Conservation (phyloP, 208 protist genomes). For the Leishmania guyanensis region DNA sequence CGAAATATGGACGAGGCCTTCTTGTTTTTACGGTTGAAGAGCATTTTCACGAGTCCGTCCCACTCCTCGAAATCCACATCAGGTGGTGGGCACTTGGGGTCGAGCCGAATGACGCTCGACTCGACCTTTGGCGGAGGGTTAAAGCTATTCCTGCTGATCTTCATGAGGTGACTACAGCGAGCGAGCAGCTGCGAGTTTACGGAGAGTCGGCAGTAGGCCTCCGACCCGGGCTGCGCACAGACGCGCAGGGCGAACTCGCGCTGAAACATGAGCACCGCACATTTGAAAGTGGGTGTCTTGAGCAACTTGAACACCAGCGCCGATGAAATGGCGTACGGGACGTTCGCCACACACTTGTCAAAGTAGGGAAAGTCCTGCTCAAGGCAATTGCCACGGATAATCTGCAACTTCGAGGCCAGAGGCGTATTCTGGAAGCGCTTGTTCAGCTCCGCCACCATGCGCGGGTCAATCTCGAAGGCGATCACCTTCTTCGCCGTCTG, state of each 20-base stretch:
- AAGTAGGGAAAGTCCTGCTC: conserved; percentile 99
- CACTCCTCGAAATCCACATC: conserved; percentile 99
- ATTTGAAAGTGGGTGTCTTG: conserved; percentile 93
- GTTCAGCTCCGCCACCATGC: conserved; percentile 99
- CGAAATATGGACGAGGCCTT: conserved; percentile 97
- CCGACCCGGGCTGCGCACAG: conserved; percentile 97
- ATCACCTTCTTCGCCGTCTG: conserved; percentile 97
- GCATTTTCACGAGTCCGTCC: conserved; percentile 98
- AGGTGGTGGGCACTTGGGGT: conserved; percentile 97
- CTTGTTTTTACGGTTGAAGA: conserved; percentile 99
- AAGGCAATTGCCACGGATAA: conserved; percentile 98
- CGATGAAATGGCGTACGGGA: conserved; percentile 99
- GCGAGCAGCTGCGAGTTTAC: conserved; percentile 99
- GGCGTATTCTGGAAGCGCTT: conserved; percentile 97
- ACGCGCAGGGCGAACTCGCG: conserved; percentile 99
- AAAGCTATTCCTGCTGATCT: conserved; percentile 99
- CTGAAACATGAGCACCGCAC: conserved; percentile 99
- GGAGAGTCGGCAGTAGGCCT: conserved; percentile 98
- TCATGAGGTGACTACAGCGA: conserved; percentile 98
- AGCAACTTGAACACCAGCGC: conserved; percentile 99
- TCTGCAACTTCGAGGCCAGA: conserved; percentile 93
- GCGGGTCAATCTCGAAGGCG: conserved; percentile 98
- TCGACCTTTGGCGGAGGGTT: conserved; percentile 99
- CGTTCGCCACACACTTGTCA: conserved; percentile 99
- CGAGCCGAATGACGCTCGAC: conserved; percentile 98